Evolutionary conservation across 257 asterid species (phyloP).

Genomic region (Penstemon eatonii): DNA sequence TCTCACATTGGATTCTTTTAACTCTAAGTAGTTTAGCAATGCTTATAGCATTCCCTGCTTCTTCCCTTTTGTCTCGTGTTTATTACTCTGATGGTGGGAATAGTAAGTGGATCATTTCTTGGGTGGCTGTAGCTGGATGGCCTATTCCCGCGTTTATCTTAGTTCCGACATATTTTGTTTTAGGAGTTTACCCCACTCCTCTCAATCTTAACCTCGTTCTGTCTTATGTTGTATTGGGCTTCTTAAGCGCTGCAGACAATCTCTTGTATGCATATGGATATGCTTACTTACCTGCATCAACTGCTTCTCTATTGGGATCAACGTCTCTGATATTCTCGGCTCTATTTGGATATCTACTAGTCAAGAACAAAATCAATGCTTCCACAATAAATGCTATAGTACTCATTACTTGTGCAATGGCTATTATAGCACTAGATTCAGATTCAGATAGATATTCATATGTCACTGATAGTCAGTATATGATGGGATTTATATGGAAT

Average conservation of each 20-base stretch:
- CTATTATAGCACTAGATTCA: conserved; percentile 78
- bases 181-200: conserved; percentile 64
- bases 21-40: conserved; percentile 61
- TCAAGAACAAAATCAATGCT: conserved; percentile 73
- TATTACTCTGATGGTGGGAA: conserved; percentile 79
- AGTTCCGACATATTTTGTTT: conserved; percentile 57
- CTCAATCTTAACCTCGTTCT: conserved; percentile 49
- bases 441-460: conserved; percentile 64
- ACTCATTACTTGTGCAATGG: conserved; percentile 80
- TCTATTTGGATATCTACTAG: conserved; percentile 70
- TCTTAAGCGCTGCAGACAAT: conserved; percentile 77
- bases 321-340: conserved; percentile 71
- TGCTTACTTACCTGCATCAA: conserved; percentile 88
- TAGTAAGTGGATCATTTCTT: conserved; percentile 88
- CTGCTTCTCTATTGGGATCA: conserved; percentile 85
- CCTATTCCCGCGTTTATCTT: conserved; percentile 66
- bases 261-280: conserved; percentile 94
- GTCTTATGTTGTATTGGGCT: conserved; percentile 64
- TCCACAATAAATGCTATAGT: conserved; percentile 62
- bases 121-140: conserved; percentile 98
- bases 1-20: conserved; percentile 76
- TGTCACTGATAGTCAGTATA: conserved; percentile 47
- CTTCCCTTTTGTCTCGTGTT: conserved; percentile 83
- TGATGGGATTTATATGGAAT: conserved; percentile 74
- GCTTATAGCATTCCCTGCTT: conserved; percentile 83